These are phyloP conservation scores for Pseudocercospora fuligena DNA, from an alignment of 2,329 filamentous ascomycete genomes.

Conservation along the genomic window DNA sequence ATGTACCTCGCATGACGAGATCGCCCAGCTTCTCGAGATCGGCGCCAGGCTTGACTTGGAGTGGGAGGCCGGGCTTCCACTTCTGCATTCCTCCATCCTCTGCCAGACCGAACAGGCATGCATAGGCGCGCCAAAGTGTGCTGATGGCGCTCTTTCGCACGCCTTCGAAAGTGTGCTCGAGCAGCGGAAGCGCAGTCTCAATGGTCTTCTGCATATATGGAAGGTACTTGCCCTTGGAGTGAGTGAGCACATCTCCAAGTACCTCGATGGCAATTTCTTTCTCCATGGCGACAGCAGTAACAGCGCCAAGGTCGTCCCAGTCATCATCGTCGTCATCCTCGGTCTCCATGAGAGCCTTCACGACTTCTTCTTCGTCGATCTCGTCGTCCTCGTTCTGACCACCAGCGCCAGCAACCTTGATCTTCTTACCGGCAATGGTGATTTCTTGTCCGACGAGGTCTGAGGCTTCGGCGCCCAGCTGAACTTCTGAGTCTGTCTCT, in stretches of 20 bases:
- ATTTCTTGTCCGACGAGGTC: slow-evolving; percentile 78
- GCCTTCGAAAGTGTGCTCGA: slow-evolving; percentile 89
- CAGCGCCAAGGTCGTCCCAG: slow-evolving; percentile 80
- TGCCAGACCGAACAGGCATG: slow-evolving; percentile 85
- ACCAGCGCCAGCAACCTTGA: slow-evolving; percentile 73
- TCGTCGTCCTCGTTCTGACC: slow-evolving; percentile 55
- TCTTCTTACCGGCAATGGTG: slow-evolving; percentile 79
- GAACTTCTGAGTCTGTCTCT: slow-evolving; percentile 78
- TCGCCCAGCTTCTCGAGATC: slow-evolving; percentile 85
- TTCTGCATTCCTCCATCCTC: slow-evolving; percentile 78
- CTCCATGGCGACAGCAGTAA: slow-evolving; percentile 88
- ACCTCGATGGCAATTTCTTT: slow-evolving; percentile 98
- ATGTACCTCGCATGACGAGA: slow-evolving; percentile 80
- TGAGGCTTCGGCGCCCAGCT: slow-evolving; percentile 73
- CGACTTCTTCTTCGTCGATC: slow-evolving; percentile 63
- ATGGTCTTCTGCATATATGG: slow-evolving; percentile 90
- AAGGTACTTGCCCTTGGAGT: slow-evolving; percentile 79
- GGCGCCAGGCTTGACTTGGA: slow-evolving; percentile 76
- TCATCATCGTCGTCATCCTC: slow-evolving; percentile 71
- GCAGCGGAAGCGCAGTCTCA: slow-evolving; percentile 76
- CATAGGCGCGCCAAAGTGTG: slow-evolving; percentile 91
- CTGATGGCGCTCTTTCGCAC: slow-evolving; percentile 90
- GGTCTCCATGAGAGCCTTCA: slow-evolving; percentile 52
- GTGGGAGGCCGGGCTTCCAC: slow-evolving; percentile 86
- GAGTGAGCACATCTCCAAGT: slow-evolving; percentile 86